Base-by-base conservation (phyloP, 163 green algal genomes). In the Scenedesmus sp. region DNA sequence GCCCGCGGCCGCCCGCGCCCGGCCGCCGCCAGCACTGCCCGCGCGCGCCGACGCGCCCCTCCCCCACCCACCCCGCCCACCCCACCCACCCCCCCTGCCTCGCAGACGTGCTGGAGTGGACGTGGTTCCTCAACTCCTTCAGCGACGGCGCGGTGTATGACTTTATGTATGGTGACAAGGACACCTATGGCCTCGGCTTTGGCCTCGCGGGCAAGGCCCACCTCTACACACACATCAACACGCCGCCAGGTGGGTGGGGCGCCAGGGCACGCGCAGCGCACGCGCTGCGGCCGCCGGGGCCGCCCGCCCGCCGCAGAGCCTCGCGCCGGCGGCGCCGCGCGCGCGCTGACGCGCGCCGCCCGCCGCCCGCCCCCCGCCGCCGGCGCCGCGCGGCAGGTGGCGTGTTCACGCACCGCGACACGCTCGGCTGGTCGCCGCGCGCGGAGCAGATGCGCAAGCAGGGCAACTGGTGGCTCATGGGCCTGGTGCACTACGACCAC, bases 81-180 rank as follows among this genome's bases (percentile, higher is more conserved):
- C 7, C 24, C 63, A 56, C 51, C n/a, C 20, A 57, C n/a, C 24
- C 42, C 44, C 47, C 5, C 15, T n/a, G 14, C 26, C 48, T 28
- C 36, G 22, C 63, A 80, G 73, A 81, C 34, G 47, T 66, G 17
- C 73, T 81, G 45, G 73, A 81, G 60, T 81, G 73, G 73, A 66
- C 60, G 5, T 81, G 73, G 73, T 74, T 81, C 50, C 34, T 81
- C 18, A 81, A 81, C 48, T 29, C 50, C 31, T 81, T 81, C 60
- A 66, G 73, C 26, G 56, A 65, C 22, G 33, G 39, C 11, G 33
- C 54, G 48, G 44, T 81, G 13, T 82, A 82, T 36, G 51, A 82
- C n/a, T 75, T 75, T 24, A 69, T 82, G 50, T 82, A 82, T 50
- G 74, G 74, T 2, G 74, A 82, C 63, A 82, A 82, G 74, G 74